Evolutionary conservation across 1,139 yeast genomes (phyloP).

Genomic region (Zygosaccharomyces pseudobailii): DNA sequence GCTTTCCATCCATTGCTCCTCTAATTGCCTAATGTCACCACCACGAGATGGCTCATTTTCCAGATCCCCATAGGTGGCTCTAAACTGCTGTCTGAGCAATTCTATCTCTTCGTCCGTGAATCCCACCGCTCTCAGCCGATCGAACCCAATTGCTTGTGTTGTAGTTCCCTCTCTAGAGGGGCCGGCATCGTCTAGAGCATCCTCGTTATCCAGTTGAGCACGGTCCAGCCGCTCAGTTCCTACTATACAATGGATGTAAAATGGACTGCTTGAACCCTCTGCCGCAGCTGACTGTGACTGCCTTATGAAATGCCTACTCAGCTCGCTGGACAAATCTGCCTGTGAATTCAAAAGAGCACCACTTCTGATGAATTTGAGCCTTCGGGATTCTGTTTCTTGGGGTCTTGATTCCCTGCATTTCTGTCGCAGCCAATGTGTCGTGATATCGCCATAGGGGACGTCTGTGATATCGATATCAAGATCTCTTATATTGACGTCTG

Average conservation of each 20-base stretch:
- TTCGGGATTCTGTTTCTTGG: slow-evolving; percentile 40
- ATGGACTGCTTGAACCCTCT: slow-evolving; percentile 23
- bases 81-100: slow-evolving; percentile 70
- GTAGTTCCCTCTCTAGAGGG: slow-evolving; percentile 38
- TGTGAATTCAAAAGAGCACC: slow-evolving; percentile 66
- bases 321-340: slow-evolving; percentile 46
- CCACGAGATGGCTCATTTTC: slow-evolving; percentile 26
- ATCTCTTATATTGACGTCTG: slow-evolving; percentile 44
- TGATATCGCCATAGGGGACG: slow-evolving; percentile 33
- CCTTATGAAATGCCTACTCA: slow-evolving; percentile 21
- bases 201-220: slow-evolving; percentile 61
- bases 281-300: slow-evolving; percentile 2
- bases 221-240: slow-evolving; percentile 58
- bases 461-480: slow-evolving; percentile 39
- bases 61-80: slow-evolving; percentile 54
- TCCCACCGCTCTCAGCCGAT: slow-evolving; percentile 76
- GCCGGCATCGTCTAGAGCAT: slow-evolving; percentile 46
- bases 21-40: slow-evolving; percentile 49
- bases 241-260: slow-evolving; percentile 75
- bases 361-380: slow-evolving; percentile 67
- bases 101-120: slow-evolving; percentile 71
- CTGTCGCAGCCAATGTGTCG: slow-evolving; percentile 42
- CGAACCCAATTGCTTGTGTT: slow-evolving; percentile 82
- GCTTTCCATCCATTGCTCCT: slow-evolving; percentile 88
- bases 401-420: slow-evolving; percentile 40